phyloP scores from a whole-genome alignment of 2,329 filamentous ascomycete genomes.

The Emericellopsis atlantica region DNA sequence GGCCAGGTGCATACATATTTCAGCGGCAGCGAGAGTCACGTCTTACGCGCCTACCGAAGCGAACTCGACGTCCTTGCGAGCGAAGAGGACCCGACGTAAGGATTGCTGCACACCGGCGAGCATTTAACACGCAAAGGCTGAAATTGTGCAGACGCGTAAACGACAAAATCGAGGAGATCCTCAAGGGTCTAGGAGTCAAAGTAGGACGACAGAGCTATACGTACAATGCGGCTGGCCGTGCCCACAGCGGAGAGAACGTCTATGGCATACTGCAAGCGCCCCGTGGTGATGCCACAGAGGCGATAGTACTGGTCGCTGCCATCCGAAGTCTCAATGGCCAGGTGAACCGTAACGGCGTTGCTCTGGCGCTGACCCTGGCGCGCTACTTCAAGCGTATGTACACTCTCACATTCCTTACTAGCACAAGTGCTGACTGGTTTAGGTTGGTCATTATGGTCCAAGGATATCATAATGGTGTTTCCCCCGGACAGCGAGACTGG shows the following conservation, averaged over 20 bases:
- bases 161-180: conserved; percentile 60
- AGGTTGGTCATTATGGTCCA: conserved; percentile 97
- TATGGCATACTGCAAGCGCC: conserved; percentile 92
- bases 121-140: background rate
- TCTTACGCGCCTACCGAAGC: conserved; percentile 80
- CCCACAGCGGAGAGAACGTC: conserved; percentile 71
- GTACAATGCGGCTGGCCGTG: conserved; percentile 66
- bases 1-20: conserved; percentile 98
- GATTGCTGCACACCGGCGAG: background rate
- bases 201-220: conserved; percentile 79
- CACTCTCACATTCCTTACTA: background rate
- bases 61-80: conserved; percentile 58
- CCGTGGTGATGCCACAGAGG: conserved; percentile 90
- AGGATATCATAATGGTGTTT: conserved; percentile 90
- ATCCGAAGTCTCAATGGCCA: conserved; percentile 73
- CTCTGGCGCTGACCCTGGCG: conserved; percentile 73
- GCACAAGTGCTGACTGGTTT: background rate
- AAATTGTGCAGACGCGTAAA: conserved; percentile 39
- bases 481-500: conserved; percentile 82
- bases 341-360: conserved; percentile 77
- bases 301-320: conserved; percentile 81
- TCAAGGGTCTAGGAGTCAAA: conserved; percentile 72
- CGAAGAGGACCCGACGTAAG: conserved; percentile 40
- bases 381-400: conserved; percentile 78
- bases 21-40: conserved; percentile 86